Percentiles rank a stretch among this genome's conserved stretches.
Conservation (phyloP, 164 flowering plant genomes). For the Nelumbo lutea region DNA sequence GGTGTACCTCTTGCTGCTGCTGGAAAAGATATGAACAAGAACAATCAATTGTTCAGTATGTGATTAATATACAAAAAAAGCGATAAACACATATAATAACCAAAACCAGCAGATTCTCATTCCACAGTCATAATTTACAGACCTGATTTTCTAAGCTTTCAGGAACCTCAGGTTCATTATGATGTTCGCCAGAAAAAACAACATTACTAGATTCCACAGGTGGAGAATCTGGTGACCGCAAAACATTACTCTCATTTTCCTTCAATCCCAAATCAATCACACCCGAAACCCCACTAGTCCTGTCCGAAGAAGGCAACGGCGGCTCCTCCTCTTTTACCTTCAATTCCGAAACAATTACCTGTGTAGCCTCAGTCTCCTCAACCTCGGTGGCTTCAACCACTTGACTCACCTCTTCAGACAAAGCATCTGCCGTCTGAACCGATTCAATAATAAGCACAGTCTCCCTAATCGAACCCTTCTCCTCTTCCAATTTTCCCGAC, state of each 20-base stretch:
- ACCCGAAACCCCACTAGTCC: constrained; percentile 2
- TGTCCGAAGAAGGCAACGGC: not conserved
- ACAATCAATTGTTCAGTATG: not conserved
- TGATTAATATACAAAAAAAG: not conserved
- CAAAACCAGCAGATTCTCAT: not conserved
- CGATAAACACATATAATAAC: not conserved
- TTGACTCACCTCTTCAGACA: constrained; percentile 4
- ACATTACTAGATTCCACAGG: constrained; percentile 11
- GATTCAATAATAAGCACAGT: not conserved
- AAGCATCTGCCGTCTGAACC: not conserved
- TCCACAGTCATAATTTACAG: not conserved
- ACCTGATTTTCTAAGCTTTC: constrained; percentile 37
- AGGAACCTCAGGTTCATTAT: constrained; percentile 17
- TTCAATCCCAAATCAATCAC: constrained; percentile 5
- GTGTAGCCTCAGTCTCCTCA: not conserved
- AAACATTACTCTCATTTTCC: constrained; percentile 12
- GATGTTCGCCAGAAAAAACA: constrained; percentile 11
- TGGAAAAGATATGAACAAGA: constrained; percentile 1
- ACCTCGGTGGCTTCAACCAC: not conserved
- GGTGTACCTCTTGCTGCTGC: not conserved
- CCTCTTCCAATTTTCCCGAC: constrained; percentile 8
- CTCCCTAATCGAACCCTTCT: constrained; percentile 4
- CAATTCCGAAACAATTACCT: not conserved
- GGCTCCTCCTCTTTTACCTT: constrained; percentile 2
- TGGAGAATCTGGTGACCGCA: constrained; percentile 14